A percentile compares a stretch with the other conserved stretches of the same genome.
Evolutionary conservation across 495 filamentous ascomycete species (phyloP).

Genomic region (Lineolata rhizophorae): DNA sequence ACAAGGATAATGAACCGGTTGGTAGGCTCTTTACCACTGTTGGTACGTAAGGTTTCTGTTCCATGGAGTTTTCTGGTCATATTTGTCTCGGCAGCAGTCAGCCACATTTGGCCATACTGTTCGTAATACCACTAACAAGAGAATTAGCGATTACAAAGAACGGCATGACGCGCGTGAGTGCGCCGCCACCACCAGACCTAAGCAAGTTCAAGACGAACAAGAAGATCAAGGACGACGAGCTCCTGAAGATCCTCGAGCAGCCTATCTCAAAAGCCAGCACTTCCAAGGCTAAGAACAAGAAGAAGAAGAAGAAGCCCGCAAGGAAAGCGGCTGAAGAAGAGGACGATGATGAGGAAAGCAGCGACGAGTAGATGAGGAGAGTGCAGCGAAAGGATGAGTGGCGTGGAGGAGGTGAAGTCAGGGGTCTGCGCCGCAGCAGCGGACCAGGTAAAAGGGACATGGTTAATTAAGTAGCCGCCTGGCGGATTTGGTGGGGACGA

Average conservation of each 20-base stretch:
- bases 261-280: slow-evolving; percentile 56
- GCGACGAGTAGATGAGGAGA: slow-evolving; percentile 31
- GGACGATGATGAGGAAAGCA: slow-evolving; percentile 26
- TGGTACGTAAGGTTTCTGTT: slow-evolving; percentile 33
- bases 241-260: slow-evolving; percentile 79
- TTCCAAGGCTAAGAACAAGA: slow-evolving; percentile 54
- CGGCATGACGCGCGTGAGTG: slow-evolving; percentile 65
- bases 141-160: slow-evolving; percentile 89
- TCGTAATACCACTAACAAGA: neutral
- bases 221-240: slow-evolving; percentile 90
- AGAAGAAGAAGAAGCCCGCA: slow-evolving; percentile 66
- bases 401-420: neutral
- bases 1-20: slow-evolving; percentile 67
- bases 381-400: neutral
- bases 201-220: slow-evolving; percentile 77
- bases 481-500: neutral
- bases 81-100: neutral
- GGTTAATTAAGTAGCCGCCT: too few relatives aligned
- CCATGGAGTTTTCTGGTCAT: neutral
- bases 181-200: slow-evolving; percentile 48
- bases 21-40: slow-evolving; percentile 73
- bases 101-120: neutral
- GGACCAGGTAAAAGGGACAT: too few relatives aligned
- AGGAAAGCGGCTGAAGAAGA: slow-evolving; percentile 38
- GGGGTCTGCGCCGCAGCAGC: too few relatives aligned